Percentiles rank a stretch among this genome's conserved stretches.
These are phyloP conservation scores for Zelopaecilomyces penicillatus DNA, from an alignment of 2,329 filamentous ascomycete genomes.

Conservation along the genomic window DNA sequence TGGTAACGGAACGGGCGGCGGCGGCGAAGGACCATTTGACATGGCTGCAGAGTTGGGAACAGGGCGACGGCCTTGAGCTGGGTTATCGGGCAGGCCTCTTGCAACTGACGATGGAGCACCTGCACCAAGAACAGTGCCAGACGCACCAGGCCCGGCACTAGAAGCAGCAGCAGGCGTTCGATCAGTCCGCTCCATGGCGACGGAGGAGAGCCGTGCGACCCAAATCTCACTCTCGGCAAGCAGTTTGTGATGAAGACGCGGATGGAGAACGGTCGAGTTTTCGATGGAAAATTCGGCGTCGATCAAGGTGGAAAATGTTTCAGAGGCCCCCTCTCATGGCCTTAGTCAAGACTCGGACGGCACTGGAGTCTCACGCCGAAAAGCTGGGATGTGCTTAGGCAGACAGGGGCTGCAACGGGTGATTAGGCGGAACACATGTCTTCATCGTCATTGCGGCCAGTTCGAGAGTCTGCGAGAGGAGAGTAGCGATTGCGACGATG, in stretches of 20 bases:
- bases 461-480: not conserved
- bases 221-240: conserved; percentile 7
- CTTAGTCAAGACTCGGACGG: conserved; percentile 3
- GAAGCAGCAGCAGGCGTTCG: conserved; percentile 19
- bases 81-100: conserved; percentile 33
- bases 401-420: conserved; percentile 22
- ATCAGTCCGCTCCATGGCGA: conserved; percentile 27
- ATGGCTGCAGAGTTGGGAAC: conserved; percentile 30
- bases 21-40: conserved; percentile 32
- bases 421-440: conserved; percentile 16
- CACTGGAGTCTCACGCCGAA: conserved; percentile 13
- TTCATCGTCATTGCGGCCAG: conserved; percentile 21
- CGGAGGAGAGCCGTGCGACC: conserved; percentile 11
- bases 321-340: conserved; percentile 18
- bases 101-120: conserved; percentile 12
- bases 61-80: conserved; percentile 29
- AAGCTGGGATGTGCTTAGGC: conserved; percentile 15
- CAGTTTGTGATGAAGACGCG: not conserved
- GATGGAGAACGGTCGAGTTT: conserved; percentile 8
- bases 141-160: conserved; percentile 5
- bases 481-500: not conserved
- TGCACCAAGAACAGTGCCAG: conserved; percentile 1
- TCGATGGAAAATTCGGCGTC: conserved; percentile 11
- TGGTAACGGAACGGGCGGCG: conserved; percentile 29
- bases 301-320: conserved; percentile 18